Conservation (phyloP, 2,329 filamentous ascomycete genomes). For the Colletotrichum costaricense region DNA sequence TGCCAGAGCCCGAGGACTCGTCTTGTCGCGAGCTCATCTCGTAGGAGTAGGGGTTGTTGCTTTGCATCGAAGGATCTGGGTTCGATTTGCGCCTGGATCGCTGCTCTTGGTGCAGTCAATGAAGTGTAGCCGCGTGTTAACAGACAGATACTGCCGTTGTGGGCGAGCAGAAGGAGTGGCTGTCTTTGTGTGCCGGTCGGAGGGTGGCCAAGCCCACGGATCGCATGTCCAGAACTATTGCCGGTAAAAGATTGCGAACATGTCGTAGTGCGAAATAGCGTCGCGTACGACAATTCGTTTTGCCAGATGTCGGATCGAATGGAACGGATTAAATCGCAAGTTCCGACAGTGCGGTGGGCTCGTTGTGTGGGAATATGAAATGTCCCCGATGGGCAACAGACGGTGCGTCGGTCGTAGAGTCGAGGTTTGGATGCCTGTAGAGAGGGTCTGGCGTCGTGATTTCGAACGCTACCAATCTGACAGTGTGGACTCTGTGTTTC, state of each 20-base stretch:
- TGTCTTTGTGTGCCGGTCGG: constrained; percentile 11
- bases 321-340: not conserved
- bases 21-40: constrained; percentile 31
- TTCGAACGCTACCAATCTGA: not conserved
- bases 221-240: constrained; percentile 22
- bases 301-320: not conserved
- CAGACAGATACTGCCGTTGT: not conserved
- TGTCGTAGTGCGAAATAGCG: constrained; percentile 1
- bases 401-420: not conserved
- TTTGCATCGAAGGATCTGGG: not conserved
- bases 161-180: not conserved
- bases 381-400: not conserved
- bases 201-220: not conserved
- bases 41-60: constrained; percentile 10
- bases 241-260: constrained; percentile 2
- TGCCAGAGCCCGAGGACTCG: constrained; percentile 3
- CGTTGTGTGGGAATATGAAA: not conserved
- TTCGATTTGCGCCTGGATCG: not conserved
- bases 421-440: not conserved
- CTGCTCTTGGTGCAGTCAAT: not conserved
- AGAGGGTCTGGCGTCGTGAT: not conserved
- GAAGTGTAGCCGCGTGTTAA: not conserved
- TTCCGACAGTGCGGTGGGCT: not conserved
- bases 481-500: not conserved
- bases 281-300: not conserved